Evolutionary conservation across 164 flowering plant species (phyloP).

Genomic region (Houttuynia cordata): DNA sequence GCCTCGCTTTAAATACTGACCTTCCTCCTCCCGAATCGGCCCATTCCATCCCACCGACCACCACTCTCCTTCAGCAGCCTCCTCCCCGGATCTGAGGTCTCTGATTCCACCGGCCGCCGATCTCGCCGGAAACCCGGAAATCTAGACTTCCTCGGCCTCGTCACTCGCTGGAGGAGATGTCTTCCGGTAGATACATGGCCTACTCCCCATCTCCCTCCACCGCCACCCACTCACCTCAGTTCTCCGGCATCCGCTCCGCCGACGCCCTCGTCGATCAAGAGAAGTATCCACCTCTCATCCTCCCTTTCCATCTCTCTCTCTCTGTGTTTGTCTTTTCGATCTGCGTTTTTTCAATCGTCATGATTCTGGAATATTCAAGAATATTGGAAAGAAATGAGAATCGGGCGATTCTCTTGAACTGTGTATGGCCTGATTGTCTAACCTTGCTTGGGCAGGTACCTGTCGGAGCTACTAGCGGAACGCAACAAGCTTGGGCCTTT

Average conservation of each 20-base stretch:
- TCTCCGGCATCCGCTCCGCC: slow-evolving; percentile 56
- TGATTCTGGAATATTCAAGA: not conserved
- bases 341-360: not conserved
- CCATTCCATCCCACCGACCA: too few species aligned
- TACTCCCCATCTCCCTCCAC: slow-evolving; percentile 87
- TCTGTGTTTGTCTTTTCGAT: not conserved
- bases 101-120: not conserved
- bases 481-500: slow-evolving; percentile 77
- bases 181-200: slow-evolving; percentile 83
- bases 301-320: too few species aligned
- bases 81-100: too few species aligned
- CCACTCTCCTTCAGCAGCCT: too few species aligned
- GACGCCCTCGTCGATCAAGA: slow-evolving; percentile 74
- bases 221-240: slow-evolving; percentile 75
- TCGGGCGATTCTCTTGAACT: too few species aligned
- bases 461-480: slow-evolving; percentile 71
- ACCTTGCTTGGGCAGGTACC: slow-evolving; percentile 43
- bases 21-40: too few species aligned
- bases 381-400: not conserved
- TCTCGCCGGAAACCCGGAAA: not conserved
- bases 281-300: slow-evolving; percentile 42
- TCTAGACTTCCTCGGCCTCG: not conserved
- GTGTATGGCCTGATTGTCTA: not conserved
- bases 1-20: too few species aligned
- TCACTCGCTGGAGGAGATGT: slow-evolving; percentile 25